A percentile compares a stretch with the other conserved stretches of the same genome.
Conservation (phyloP, 306 rosid genomes). For the Rubus idaeus region DNA sequence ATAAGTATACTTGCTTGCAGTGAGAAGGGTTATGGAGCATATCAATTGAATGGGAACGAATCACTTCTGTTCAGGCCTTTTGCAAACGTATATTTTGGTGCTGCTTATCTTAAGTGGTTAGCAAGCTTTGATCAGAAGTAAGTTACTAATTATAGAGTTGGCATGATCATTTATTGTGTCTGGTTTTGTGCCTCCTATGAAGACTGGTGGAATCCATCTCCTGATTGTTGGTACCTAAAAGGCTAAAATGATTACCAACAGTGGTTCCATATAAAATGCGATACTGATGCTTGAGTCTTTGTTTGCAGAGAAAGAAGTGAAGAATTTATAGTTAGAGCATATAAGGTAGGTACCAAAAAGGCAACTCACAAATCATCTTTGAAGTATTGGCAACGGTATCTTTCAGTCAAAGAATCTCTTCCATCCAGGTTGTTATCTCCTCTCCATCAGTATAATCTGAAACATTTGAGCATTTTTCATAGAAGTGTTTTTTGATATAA, state of each 20-base stretch:
- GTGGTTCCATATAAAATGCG: constrained; percentile 10
- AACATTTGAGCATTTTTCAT: constrained; percentile 8
- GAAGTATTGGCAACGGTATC: constrained; percentile 71
- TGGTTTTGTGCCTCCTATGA: neutral
- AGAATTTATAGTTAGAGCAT: constrained; percentile 81
- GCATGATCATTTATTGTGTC: neutral
- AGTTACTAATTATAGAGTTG: constrained; percentile 32
- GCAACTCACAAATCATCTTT: constrained; percentile 80
- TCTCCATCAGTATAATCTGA: constrained; percentile 19
- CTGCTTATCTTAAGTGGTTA: constrained; percentile 81
- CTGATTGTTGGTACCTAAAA: constrained; percentile 8
- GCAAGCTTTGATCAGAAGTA: constrained; percentile 59
- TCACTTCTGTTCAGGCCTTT: constrained; percentile 58
- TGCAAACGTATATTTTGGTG: constrained; percentile 64
- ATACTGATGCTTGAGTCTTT: constrained; percentile 20
- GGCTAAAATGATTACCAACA: constrained; percentile 11
- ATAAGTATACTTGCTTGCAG: constrained; percentile 45
- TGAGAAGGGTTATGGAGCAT: constrained; percentile 51
- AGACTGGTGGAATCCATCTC: neutral
- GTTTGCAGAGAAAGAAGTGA: constrained; percentile 77
- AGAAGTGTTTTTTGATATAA: neutral
- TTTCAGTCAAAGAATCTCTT: constrained; percentile 66
- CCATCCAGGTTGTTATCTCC: constrained; percentile 57
- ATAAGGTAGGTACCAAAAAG: constrained; percentile 80
- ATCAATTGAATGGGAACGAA: constrained; percentile 39